Percentiles rank a stretch among this genome's conserved stretches.
These are phyloP conservation scores for Crithidia fasciculata DNA, from an alignment of 208 protist species.

Conservation along the genomic window DNA sequence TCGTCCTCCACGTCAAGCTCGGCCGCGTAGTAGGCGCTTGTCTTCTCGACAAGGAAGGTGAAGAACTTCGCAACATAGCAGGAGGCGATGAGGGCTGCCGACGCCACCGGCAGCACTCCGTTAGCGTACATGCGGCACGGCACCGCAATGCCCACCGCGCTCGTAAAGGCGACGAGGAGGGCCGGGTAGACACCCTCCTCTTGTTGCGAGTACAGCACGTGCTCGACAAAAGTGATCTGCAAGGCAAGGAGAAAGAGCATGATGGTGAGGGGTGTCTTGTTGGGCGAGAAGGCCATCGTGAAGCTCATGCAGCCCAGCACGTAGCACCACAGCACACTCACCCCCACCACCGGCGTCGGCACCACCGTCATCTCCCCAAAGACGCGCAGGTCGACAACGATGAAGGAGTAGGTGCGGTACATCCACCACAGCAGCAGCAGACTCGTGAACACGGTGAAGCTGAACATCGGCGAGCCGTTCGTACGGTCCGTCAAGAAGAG, in stretches of 20 bases:
- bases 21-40: slow-evolving; percentile 68
- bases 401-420: slow-evolving; percentile 87
- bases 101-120: slow-evolving; percentile 47
- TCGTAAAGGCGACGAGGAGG: slow-evolving; percentile 72
- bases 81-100: slow-evolving; percentile 61
- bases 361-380: slow-evolving; percentile 74
- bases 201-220: slow-evolving; percentile 87
- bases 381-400: slow-evolving; percentile 83
- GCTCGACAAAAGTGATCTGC: slow-evolving; percentile 80
- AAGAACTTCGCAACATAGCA: slow-evolving; percentile 82
- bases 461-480: slow-evolving; percentile 67
- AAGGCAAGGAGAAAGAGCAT: slow-evolving; percentile 73
- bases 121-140: slow-evolving; percentile 67
- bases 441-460: slow-evolving; percentile 80
- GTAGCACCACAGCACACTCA: slow-evolving; percentile 82
- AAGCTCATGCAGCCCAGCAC: slow-evolving; percentile 84
- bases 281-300: slow-evolving; percentile 64
- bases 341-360: slow-evolving; percentile 60
- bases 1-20: slow-evolving; percentile 33
- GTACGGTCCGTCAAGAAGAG: slow-evolving; percentile 82
- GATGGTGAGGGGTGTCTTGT: slow-evolving; percentile 50
- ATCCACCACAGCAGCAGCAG: slow-evolving; percentile 90
- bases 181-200: slow-evolving; percentile 81
- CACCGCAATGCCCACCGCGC: slow-evolving; percentile 61
- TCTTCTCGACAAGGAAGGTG: slow-evolving; percentile 82